Conservation (phyloP, 1,284 basidiomycete species). For the Pholiota adiposa region DNA sequence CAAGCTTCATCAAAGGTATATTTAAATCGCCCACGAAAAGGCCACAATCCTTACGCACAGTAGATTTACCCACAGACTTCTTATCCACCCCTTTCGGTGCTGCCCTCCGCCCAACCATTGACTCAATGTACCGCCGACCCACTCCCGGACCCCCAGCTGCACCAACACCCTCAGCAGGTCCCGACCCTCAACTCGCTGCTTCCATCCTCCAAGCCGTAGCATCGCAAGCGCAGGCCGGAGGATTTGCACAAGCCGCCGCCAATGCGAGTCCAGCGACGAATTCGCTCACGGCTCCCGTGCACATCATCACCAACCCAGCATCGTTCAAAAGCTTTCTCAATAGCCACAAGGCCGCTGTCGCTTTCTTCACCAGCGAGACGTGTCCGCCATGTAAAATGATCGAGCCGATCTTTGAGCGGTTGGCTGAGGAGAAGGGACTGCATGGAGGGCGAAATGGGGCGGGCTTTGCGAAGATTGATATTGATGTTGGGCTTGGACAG, state of each 20-base stretch:
- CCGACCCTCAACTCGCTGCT: slow-evolving; percentile 56
- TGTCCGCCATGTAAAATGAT: slow-evolving; percentile 54
- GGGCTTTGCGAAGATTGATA: slow-evolving; percentile 83
- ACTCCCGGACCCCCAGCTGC: slow-evolving; percentile 44
- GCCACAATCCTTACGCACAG: no score
- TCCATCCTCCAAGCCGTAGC: slow-evolving; percentile 71
- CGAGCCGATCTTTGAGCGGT: slow-evolving; percentile 48
- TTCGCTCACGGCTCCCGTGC: slow-evolving; percentile 64
- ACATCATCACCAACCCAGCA: slow-evolving; percentile 50
- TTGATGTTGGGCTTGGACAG: slow-evolving; percentile 67
- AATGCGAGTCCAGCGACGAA: slow-evolving; percentile 42
- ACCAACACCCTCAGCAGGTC: slow-evolving; percentile 32
- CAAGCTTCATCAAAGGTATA: slow-evolving; percentile 72
- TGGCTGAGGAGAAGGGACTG: slow-evolving; percentile 48
- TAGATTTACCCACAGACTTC: slow-evolving; percentile 88
- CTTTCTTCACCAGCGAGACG: slow-evolving; percentile 48
- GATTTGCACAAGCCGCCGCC: slow-evolving; percentile 31
- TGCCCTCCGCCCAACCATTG: slow-evolving; percentile 86
- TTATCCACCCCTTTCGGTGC: slow-evolving; percentile 89
- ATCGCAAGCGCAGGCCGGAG: slow-evolving; percentile 37
- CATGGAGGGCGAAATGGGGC: slow-evolving; percentile 44
- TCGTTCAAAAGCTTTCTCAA: slow-evolving; percentile 46
- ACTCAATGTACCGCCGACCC: slow-evolving; percentile 78
- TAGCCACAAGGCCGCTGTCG: slow-evolving; percentile 49
- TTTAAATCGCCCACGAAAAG: no score